Percentiles rank a stretch among this genome's conserved stretches.
Evolutionary conservation across 345 rosid genomes (phyloP).

Genomic region (Gossypioides kirkii): DNA sequence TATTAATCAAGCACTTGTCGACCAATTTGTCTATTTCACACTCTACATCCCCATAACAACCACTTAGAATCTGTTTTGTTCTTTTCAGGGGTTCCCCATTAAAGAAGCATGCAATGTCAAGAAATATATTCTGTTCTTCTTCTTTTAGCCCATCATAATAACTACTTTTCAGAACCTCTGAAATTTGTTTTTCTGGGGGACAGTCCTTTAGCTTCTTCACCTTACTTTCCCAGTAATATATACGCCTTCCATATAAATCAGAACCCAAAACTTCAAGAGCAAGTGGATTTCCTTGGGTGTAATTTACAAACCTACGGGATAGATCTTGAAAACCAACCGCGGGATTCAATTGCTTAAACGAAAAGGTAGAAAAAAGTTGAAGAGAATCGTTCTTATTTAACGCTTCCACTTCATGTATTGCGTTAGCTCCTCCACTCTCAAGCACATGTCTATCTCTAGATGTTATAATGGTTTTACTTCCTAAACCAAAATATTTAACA

Average conservation of each 20-base stretch:
- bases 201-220: not conserved
- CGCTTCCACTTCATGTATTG: not conserved
- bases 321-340: not conserved
- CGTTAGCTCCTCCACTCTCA: not conserved
- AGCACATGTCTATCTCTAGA: not conserved
- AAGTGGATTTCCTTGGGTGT: not conserved
- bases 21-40: not conserved
- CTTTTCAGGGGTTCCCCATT: not conserved
- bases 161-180: not conserved
- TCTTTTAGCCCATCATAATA: not conserved
- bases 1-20: not conserved
- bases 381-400: not conserved
- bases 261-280: not conserved
- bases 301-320: not conserved
- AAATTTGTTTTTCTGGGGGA: too few relatives aligned
- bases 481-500: not conserved
- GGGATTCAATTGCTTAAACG: not conserved
- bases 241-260: too few relatives aligned
- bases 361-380: slow-evolving; percentile 6
- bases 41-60: not conserved
- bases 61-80: not conserved
- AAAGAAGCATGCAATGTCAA: not conserved
- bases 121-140: not conserved
- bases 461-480: not conserved
- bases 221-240: not conserved